These are phyloP conservation scores for Durusdinium trenchii DNA, from an alignment of 73 alveolate genomes.

Conservation along the genomic window DNA sequence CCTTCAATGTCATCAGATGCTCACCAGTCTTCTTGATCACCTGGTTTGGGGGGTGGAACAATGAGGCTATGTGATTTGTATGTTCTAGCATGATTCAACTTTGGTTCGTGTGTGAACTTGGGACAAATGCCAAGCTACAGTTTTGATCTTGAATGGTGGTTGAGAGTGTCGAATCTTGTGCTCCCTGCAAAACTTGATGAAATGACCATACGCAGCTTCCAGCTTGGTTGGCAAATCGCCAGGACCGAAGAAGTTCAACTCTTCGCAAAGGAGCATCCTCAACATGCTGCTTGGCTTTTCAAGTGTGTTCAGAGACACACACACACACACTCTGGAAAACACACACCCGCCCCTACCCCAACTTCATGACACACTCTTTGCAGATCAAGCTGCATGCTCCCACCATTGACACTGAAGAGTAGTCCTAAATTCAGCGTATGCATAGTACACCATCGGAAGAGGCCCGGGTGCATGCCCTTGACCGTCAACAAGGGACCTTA, in stretches of 20 bases:
- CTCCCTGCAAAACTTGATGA: not conserved
- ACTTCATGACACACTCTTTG: not conserved
- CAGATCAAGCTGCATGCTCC: not conserved
- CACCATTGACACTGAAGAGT: not conserved
- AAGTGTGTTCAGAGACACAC: too few relatives aligned
- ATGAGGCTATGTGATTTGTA: too few relatives aligned
- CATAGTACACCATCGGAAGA: conserved; percentile 20
- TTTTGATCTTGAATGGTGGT: not conserved
- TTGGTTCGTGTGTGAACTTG: too few relatives aligned
- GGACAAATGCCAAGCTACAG: too few relatives aligned
- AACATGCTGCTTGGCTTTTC: too few relatives aligned
- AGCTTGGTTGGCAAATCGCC: not conserved
- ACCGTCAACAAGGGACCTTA: conserved; percentile 15
- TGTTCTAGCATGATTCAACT: too few relatives aligned
- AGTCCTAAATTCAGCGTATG: conserved; percentile 2
- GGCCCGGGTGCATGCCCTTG: conserved; percentile 19
- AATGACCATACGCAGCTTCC: not conserved
- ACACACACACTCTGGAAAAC: not conserved
- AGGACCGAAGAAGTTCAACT: not conserved
- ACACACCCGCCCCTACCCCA: too few relatives aligned
- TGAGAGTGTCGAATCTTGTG: not conserved
- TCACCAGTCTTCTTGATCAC: too few relatives aligned
- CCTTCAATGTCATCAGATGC: too few relatives aligned
- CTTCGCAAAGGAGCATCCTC: not conserved
- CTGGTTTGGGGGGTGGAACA: too few relatives aligned